Evolutionary conservation across 768 basidiomycete genomes (phyloP).

Genomic region (Mycena belliarum): DNA sequence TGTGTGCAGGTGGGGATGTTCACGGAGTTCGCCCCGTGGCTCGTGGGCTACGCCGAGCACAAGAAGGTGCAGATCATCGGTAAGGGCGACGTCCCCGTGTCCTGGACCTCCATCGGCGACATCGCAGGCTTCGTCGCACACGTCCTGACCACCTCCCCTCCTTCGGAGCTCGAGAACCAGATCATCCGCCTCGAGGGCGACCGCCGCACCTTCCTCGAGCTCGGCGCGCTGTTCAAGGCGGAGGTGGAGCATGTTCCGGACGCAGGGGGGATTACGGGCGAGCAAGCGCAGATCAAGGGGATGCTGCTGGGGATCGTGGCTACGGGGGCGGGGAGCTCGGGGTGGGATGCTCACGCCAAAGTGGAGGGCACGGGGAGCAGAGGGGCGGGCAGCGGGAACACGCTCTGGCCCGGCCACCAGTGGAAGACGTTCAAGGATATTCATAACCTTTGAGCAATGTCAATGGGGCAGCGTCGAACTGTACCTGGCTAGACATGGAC

Average conservation of each 20-base stretch:
- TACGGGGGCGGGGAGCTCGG: slow-evolving; percentile 19
- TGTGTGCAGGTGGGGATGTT: slow-evolving; percentile 30
- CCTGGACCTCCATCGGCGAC: slow-evolving; percentile 34
- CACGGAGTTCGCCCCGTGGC: slow-evolving; percentile 23
- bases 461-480: too few species aligned
- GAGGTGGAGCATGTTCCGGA: slow-evolving; percentile 7
- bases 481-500: too few species aligned
- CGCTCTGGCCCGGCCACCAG: slow-evolving; percentile 14
- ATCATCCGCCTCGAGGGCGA: slow-evolving; percentile 40
- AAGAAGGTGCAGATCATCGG: slow-evolving; percentile 34
- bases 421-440: slow-evolving; percentile 26
- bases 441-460: background rate
- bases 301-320: slow-evolving; percentile 8
- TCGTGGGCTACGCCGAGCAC: slow-evolving; percentile 28
- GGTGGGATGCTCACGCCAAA: slow-evolving; percentile 14
- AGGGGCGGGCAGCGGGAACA: slow-evolving; percentile 6
- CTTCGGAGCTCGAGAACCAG: slow-evolving; percentile 27
- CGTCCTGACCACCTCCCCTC: slow-evolving; percentile 33
- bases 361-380: slow-evolving; percentile 14
- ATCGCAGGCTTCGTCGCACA: slow-evolving; percentile 38
- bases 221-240: slow-evolving; percentile 27
- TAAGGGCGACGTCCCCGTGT: slow-evolving; percentile 29
- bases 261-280: slow-evolving; percentile 17
- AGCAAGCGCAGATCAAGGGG: background rate
- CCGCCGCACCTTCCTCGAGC: slow-evolving; percentile 25